Evolutionary conservation across 306 rosid species (phyloP).

Genomic region (Geum urbanum): DNA sequence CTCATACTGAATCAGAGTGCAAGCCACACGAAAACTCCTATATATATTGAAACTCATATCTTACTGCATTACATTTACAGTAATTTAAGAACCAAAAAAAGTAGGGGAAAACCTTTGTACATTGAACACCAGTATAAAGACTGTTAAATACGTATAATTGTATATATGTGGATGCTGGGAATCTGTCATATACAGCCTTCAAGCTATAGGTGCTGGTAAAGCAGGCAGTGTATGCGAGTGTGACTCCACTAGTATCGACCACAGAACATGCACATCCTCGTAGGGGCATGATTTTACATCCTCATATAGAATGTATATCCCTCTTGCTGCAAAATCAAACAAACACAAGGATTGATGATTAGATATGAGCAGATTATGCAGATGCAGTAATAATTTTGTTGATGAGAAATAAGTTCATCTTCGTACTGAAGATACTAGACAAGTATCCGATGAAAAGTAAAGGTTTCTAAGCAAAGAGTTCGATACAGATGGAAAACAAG

Average conservation of each 20-base stretch:
- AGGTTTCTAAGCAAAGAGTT: not conserved
- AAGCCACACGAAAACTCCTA: conserved; percentile 20
- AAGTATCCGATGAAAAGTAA: too few relatives aligned
- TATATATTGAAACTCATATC: conserved; percentile 14
- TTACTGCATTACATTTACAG: conserved; percentile 16
- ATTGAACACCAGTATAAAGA: not conserved
- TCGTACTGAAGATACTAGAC: too few relatives aligned
- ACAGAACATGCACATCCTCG: conserved; percentile 84
- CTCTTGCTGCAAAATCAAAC: conserved; percentile 54
- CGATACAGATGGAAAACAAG: not conserved
- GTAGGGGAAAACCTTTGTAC: conserved; percentile 12
- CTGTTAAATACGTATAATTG: conserved; percentile 16
- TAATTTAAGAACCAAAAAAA: conserved; percentile 2
- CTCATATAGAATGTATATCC: conserved; percentile 81
- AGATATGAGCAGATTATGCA: not conserved
- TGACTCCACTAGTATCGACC: conserved; percentile 93
- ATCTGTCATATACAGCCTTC: conserved; percentile 34
- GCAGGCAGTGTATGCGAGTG: conserved; percentile 35
- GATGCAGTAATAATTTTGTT: not conserved
- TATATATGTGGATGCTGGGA: conserved; percentile 29
- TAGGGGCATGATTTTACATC: conserved; percentile 87
- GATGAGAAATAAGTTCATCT: not conserved
- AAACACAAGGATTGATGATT: not conserved
- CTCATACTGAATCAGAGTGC: conserved; percentile 7
- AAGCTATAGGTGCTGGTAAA: conserved; percentile 51